Evolutionary conservation across 352 stramenopile species (phyloP), one percentile per base, ranked within the genome.

Genomic region (Globisporangium radiosum): DNA sequence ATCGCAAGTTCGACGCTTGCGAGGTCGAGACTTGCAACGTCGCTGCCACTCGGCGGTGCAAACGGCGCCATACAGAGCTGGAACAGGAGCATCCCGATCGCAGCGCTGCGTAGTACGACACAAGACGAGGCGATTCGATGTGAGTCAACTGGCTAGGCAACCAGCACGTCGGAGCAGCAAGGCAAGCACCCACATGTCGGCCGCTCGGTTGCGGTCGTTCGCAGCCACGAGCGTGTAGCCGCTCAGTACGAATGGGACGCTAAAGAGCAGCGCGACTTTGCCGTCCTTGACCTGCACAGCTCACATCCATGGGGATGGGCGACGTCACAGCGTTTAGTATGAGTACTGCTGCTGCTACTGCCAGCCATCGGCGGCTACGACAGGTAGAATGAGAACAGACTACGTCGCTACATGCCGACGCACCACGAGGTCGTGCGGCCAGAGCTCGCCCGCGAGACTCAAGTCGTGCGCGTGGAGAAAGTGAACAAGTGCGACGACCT

Each of bases 81-180:
- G 47, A 85, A 81, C 70, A 85, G 82, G 14, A 85, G 52, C 66
- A 84, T 75, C 7, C 78, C 78, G 44, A 87, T 79, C 5, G 75
- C 74, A 13, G 69, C 68, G 7, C 77, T 87, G 40, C 40, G 38
- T 45, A 47, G 15, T 7, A 55, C 25, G 25, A 25, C 25, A 25
- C 25, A 25, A 1, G 25, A 25, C 25, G 25, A 25, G 25, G 25
- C 25, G 25, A 25, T 25, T 25, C 25, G 25, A 25, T 25, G 25
- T 25, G 25, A 25, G 25, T 25, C 25, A 25, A 25, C 1, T 2
- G 25, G 25, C 25, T 1, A 25, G 25, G 25, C 25, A 2, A 25
- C 25, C 25, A 25, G 25, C 25, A 25, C 25, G 25, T 25, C 25
- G 25, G 25, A 25, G 25, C 25, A 25, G 25, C 25, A 25, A 52